Base-by-base conservation (phyloP, 352 stramenopile genomes). In the Thalassiosira ordinaria region DNA sequence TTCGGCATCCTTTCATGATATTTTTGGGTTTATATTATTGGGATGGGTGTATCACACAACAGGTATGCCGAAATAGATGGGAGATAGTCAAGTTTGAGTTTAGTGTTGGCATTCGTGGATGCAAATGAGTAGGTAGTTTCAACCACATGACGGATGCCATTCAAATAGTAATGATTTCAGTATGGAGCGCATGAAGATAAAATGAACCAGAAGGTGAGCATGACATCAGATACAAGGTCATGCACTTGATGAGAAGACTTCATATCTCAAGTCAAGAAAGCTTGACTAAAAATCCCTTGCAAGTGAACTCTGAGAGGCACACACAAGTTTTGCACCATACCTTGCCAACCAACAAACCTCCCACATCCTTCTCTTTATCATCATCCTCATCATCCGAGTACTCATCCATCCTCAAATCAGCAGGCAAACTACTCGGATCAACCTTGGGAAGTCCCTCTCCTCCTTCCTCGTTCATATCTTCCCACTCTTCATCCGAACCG, bases 371-470 rank as follows among this genome's bases (percentile, higher is more conserved):
- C 62, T 74, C 59, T 1, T 76, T 80, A 47, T 89, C 77, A 6
- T 91, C 86, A 49, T 90, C 85, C 26, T 93, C 88, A 60, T 92
- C 85, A 77, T 89, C 87, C 0, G 86, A 91, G 76, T 95, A 95
- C 74, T 95, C 89, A 57, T 95, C 89, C 90, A 95, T 95, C 41
- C 90, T 49, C 11, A 95, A 72, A 71, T 95, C 90, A 14, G 81
- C 82, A 13, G 90, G 90, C 20, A 95, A 62, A 18, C 71, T 81
- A 78, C 70, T 81, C 31, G 77, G 53, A 79, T 89, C 70, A 24
- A 91, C 72, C 31, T 78, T 65, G 11, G 74, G 75, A 7, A 90
- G 29, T 22, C 69, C 52, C 37, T 66, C 49, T 57, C 62, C 46
- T 52, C 52, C 67, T 39, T 70, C 53, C 6, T 71, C 64, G 18